phyloP scores from a whole-genome alignment of 1,139 yeast genomes.

The Ogataea hybrid region DNA sequence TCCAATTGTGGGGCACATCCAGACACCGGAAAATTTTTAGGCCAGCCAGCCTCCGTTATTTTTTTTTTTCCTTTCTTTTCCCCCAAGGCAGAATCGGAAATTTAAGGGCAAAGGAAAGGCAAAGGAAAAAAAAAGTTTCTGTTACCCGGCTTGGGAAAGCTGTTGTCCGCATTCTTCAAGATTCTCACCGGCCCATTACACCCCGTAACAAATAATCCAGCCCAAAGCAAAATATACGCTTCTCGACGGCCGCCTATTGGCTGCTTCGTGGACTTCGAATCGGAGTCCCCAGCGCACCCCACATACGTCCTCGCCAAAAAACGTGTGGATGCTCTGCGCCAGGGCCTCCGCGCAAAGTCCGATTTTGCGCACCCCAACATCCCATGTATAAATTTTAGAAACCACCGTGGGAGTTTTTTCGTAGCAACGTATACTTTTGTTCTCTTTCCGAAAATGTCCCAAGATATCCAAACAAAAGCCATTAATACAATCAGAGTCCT shows the following conservation, averaged over 20 bases:
- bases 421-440: slow-evolving; percentile 9
- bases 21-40: slow-evolving; percentile 7
- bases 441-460: slow-evolving; percentile 16
- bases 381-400: slow-evolving; percentile 1
- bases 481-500: slow-evolving; percentile 88
- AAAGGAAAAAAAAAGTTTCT: no score
- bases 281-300: slow-evolving; percentile 1
- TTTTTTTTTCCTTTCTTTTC: not conserved
- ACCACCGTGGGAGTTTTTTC: slow-evolving; percentile 2
- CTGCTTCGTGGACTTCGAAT: not conserved
- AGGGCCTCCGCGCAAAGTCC: slow-evolving; percentile 8
- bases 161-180: not conserved
- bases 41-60: not conserved
- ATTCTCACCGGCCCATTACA: slow-evolving; percentile 3
- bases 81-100: not conserved
- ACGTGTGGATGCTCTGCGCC: not conserved
- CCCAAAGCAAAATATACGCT: not conserved
- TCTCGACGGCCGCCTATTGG: not conserved
- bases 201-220: slow-evolving; percentile 2
- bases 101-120: not conserved
- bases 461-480: slow-evolving; percentile 69
- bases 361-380: slow-evolving; percentile 6
- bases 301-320: not conserved
- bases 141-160: slow-evolving; percentile 4
- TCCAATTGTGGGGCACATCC: slow-evolving; percentile 11